Evolutionary conservation across 2,329 filamentous ascomycete species (phyloP), one percentile per base, ranked within the genome.

Genomic region (Hymenoscyphus albidus): DNA sequence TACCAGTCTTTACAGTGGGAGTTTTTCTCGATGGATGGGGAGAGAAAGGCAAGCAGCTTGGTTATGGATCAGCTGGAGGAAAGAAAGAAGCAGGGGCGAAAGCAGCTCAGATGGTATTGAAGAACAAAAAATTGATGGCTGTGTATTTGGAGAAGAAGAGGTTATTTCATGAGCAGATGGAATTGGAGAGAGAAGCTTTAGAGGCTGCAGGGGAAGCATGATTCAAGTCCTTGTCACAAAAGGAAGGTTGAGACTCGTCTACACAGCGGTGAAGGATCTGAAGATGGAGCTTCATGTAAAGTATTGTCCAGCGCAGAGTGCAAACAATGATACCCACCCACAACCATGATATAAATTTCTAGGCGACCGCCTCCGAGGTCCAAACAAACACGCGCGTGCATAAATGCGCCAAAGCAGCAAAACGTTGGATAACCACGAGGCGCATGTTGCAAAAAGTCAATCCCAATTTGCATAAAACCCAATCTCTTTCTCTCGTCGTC

Each of bases 41-140:
- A 4, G 86, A 89, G 75, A 82, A 80, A 39, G 79, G 84, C 59
- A 83, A 85, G 73, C 77, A 84, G 64, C 76, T 93, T 5, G 90
- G 87, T 0, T 80, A 80, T 56, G 90, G 89, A 0, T 83, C 82
- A 39, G 90, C 84, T 1, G 77, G 85, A 67, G 85, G 83, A 62
- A 92, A 92, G 77, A 85, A 84, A 64, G 88, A 91, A 64, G 91
- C 90, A 0, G 88, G 87, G 0, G 79, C 83, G 14, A 87, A 84
- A 69, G 90, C 90, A 1, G 91, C 91, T 0, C 76, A 79, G 54
- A 79, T 80, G 69, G 89, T 88, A 0, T 71, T 93, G 73, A 79
- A 82, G 54, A 88, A 92, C 72, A 88, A 87, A 74, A 89, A 88
- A 71, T 70, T 90, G 68, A 73, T 76, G 31, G 80, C 79, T 69